Evolutionary conservation across 169 alveolate species (phyloP).

Genomic region (Miamiensis avidus): DNA sequence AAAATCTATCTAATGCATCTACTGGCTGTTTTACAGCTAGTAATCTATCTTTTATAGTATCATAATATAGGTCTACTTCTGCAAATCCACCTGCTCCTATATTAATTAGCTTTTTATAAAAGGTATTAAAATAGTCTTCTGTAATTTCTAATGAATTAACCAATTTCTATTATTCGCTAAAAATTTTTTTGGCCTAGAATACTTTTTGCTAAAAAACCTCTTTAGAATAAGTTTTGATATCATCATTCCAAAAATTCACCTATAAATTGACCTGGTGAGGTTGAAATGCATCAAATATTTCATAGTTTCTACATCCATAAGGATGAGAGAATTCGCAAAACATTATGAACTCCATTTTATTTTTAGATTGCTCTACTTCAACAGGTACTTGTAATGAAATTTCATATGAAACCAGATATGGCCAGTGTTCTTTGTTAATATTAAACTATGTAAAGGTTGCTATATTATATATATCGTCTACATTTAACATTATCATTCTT

Average conservation of each 20-base stretch:
- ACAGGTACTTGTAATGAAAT: not conserved
- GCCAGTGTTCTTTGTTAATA: not conserved
- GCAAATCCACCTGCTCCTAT: not conserved
- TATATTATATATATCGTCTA: not conserved
- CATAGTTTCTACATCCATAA: not conserved
- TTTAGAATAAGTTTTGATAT: not conserved
- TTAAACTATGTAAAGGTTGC: not conserved
- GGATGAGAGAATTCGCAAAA: not conserved
- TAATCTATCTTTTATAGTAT: not conserved
- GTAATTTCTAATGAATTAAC: not conserved
- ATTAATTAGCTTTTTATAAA: too few relatives aligned
- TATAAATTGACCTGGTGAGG: not conserved
- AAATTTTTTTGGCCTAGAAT: not conserved
- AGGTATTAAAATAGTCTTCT: not conserved
- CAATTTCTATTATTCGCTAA: too few relatives aligned
- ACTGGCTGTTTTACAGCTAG: not conserved
- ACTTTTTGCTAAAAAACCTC: not conserved
- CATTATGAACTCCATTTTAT: not conserved
- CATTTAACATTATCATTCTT: not conserved
- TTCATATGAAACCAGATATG: not conserved
- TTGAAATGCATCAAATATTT: not conserved
- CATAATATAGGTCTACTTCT: not conserved
- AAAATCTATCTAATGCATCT: not conserved
- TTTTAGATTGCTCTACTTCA: not conserved
- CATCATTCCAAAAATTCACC: not conserved